Evolutionary conservation across 441 rosid species (phyloP), one percentile per base, ranked within the genome.

Genomic region (Lepidium campestre): DNA sequence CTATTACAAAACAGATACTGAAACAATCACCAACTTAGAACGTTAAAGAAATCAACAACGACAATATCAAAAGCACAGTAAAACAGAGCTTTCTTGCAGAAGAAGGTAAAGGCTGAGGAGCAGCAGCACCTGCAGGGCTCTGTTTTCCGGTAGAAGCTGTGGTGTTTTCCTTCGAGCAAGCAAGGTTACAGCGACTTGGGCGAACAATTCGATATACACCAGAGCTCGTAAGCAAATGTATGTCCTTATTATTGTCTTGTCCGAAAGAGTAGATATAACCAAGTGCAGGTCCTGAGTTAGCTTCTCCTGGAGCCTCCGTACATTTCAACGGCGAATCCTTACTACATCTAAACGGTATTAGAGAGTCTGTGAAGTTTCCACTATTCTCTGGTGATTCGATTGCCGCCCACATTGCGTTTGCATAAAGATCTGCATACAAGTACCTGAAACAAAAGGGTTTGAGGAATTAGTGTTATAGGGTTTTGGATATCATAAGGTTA

Each of bases 131-230:
- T 6, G 70, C 63, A 44, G 68, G 68, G 45, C 17, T 67, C 50
- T 54, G 72, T 44, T 52, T 73, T 45, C 72, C 68, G 9, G 57
- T 8, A 40, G 77, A 56, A 18, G 65, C 65, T 0, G 91, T 83
- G 3, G 65, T 75, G 36, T 78, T 92, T 78, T 93, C 98, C 75
- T 79, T 90, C 0, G 91, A 75, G 82, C 98, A 93, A 57, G 80
- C 71, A 70, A 86, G 82, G 68, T 56, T 80, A 84, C 98, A 93
- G 5, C 94, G 97, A 62, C 94, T 90, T 5, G 98, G 97, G 10
- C 79, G 91, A 39, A 86, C 93, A 48, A 88, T 84, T 77, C 98
- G 80, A 49, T 93, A 88, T 44, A 93, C 98, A 37, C 98, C 98
- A 11, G 76, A 70, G 73, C 75, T 88, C 11, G 96, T 75, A 45